Base-by-base conservation (phyloP, 1,139 yeast species). In the Geotrichum cucujoidarum region DNA sequence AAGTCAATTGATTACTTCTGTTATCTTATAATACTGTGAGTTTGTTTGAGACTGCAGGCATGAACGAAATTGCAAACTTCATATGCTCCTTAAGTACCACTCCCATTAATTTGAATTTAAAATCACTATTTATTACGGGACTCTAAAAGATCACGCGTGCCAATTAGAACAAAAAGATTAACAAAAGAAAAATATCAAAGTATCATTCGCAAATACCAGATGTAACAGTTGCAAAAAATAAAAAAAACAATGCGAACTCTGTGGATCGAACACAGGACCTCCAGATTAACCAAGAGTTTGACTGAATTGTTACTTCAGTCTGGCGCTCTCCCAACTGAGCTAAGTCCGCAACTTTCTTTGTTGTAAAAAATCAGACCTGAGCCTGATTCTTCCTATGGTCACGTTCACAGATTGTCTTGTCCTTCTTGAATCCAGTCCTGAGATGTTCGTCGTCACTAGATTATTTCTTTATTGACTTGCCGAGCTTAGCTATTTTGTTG, bases 231-330 rank as follows among this genome's bases (percentile, higher is more conserved):
- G 7, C 6, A 22, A 11, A 21, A 24, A 42, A 22, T 21, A 43
- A 34, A 34, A 65, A 58, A 54, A 57, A 55, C n/a, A n/a, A 63
- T 83, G 90, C 89, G 87, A 79, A 72, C 78, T 82, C 84, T 82
- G 90, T 81, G 90, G 89, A 81, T 83, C 84, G 90, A 83, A 83
- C 90, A 81, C 89, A 81, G 83, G 88, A 83, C 90, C 88, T 83
- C 76, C 86, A 82, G 53, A 50, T 50, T 41, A 32, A 16, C 37
- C 34, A 32, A 13, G 37, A 43, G 50, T n/a, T n/a, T n/a, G n/a
- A 47, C 50, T 43, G 50, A 47, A 29, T 17, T 40, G 2, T 17
- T 5, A 39, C 50, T 47, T 47, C 50, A 49, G 52, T 49, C 52
- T 49, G 52, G 40, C 52, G 52, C 52, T 49, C 52, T 49, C 52